These are phyloP conservation scores for Phoma sp. DNA, from an alignment of 2,329 filamentous ascomycete genomes.

Conservation along the genomic window DNA sequence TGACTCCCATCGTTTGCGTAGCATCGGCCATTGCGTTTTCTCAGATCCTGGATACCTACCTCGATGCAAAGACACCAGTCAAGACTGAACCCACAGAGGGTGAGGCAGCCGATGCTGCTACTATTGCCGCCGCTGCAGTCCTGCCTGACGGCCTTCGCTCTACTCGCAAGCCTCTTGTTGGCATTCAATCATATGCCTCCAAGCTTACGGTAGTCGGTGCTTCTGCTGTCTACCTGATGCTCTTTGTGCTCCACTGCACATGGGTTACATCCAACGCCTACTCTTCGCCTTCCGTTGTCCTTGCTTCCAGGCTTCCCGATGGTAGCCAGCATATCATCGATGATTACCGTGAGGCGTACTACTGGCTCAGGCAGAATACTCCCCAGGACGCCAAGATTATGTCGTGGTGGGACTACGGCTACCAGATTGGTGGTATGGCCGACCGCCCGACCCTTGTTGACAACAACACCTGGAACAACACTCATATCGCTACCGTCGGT, in stretches of 20 bases:
- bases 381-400: conserved; percentile 95
- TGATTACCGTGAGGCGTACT: conserved; percentile 98
- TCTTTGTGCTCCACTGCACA: conserved; percentile 97
- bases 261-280: conserved; percentile 99
- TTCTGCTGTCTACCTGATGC: conserved; percentile 79
- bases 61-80: conserved; percentile 69
- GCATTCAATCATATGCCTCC: conserved; percentile 81
- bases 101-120: conserved; percentile 39
- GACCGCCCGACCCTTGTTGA: conserved; percentile 96
- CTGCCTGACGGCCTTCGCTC: conserved; percentile 69
- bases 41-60: conserved; percentile 85
- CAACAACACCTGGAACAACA: conserved; percentile 99
- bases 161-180: conserved; percentile 75
- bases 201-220: conserved; percentile 78
- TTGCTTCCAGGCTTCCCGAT: conserved; percentile 90
- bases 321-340: conserved; percentile 98
- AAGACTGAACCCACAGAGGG: conserved; percentile 58
- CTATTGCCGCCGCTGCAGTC: conserved; percentile 59
- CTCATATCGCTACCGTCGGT: conserved; percentile 97
- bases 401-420: conserved; percentile 99
- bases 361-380: conserved; percentile 99
- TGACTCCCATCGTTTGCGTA: conserved; percentile 96
- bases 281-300: conserved; percentile 94
- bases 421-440: conserved; percentile 99
- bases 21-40: conserved; percentile 89